phyloP scores from a whole-genome alignment of 345 rosid species.

The Camelina neglecta region DNA sequence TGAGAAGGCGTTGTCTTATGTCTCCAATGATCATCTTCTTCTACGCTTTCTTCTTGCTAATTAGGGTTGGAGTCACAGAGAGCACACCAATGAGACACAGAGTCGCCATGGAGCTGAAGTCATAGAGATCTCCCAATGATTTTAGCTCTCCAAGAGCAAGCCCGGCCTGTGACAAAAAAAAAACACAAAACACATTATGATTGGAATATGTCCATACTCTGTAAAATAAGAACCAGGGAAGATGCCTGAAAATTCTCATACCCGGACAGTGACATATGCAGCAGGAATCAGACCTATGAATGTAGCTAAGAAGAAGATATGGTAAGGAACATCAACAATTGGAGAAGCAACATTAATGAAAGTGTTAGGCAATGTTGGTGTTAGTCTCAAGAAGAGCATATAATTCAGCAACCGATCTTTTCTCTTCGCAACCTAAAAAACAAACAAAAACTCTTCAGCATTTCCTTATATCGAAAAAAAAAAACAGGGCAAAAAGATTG shows the following conservation, averaged over 20 bases:
- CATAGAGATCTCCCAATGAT: slow-evolving; percentile 81
- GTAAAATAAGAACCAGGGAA: background rate
- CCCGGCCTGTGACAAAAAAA: slow-evolving; percentile 68
- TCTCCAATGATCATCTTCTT: slow-evolving; percentile 31
- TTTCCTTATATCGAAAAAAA: no score
- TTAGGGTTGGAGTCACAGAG: slow-evolving; percentile 75
- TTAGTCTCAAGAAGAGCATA: slow-evolving; percentile 88
- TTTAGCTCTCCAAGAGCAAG: slow-evolving; percentile 85
- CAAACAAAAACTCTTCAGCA: slow-evolving; percentile 6
- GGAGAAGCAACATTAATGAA: slow-evolving; percentile 96
- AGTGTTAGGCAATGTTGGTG: slow-evolving; percentile 92
- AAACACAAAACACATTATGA: background rate
- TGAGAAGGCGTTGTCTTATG: slow-evolving; percentile 22
- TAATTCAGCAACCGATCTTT: slow-evolving; percentile 72
- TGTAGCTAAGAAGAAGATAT: slow-evolving; percentile 82
- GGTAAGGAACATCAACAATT: slow-evolving; percentile 86
- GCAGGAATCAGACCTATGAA: slow-evolving; percentile 89
- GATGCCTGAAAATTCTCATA: slow-evolving; percentile 35
- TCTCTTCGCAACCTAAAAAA: slow-evolving; percentile 74
- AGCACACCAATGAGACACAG: slow-evolving; percentile 76
- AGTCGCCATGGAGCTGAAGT: slow-evolving; percentile 83
- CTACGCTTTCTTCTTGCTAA: slow-evolving; percentile 57
- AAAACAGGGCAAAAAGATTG: background rate
- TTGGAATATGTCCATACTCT: background rate
- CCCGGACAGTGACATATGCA: slow-evolving; percentile 92